Conservation (phyloP, 129 eudicot species). For the Solidago caesia region DNA sequence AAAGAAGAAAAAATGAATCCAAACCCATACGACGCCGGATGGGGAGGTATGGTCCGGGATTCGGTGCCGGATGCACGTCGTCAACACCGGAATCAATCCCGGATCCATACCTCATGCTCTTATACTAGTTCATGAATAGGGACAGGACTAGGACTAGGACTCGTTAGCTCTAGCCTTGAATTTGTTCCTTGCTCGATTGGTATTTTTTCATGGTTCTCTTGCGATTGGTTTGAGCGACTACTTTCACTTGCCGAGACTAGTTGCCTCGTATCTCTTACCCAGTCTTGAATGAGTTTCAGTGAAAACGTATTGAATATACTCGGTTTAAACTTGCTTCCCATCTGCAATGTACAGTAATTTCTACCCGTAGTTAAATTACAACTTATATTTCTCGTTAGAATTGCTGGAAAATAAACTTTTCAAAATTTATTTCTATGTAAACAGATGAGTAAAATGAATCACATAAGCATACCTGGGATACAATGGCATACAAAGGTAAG, state of each 20-base stretch:
- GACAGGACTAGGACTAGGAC: too few species aligned
- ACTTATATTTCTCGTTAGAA: background rate
- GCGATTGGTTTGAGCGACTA: constrained; percentile 19
- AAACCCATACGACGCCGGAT: too few species aligned
- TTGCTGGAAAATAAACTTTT: too few species aligned
- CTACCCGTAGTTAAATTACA: background rate
- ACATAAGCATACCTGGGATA: constrained; percentile 57
- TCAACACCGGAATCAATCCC: too few species aligned
- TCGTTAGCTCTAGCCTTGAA: too few species aligned
- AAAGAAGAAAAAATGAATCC: too few species aligned
- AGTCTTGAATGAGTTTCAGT: constrained; percentile 27
- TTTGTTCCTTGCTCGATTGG: constrained; percentile 21
- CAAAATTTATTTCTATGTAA: background rate
- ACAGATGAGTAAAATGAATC: background rate
- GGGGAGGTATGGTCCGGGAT: too few species aligned
- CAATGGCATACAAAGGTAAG: constrained; percentile 72
- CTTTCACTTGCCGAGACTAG: constrained; percentile 1
- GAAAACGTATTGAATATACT: constrained; percentile 45
- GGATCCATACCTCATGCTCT: too few species aligned
- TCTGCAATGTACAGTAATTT: constrained; percentile 8
- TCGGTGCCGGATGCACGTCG: too few species aligned
- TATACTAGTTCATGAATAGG: too few species aligned
- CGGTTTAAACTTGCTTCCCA: constrained; percentile 61
- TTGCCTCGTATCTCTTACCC: constrained; percentile 23
- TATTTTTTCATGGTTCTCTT: constrained; percentile 13